Evolutionary conservation across 768 basidiomycete species (phyloP), one percentile per base, ranked within the genome.

Genomic region (Phaeolepiota aurea): DNA sequence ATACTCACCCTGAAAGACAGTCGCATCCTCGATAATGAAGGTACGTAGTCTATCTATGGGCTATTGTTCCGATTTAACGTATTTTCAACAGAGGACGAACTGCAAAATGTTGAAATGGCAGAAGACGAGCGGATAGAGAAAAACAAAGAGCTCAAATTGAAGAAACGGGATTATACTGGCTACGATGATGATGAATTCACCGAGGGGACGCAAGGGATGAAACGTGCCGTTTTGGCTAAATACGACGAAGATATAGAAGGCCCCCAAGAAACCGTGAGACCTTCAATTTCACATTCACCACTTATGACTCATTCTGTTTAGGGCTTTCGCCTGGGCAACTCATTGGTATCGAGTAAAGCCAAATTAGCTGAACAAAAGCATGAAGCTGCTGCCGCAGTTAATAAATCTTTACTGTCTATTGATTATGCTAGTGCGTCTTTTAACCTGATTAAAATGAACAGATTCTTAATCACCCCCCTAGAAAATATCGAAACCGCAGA

Each of bases 1-100:
- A 90, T 99, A 69, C 82, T 99, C 52, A 99, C 96, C 3, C 69
- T 98, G 57, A 96, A 96, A 77, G 94, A 97, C 56, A 86, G 82
- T 54, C 83, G 91, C 32, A 86, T 99, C 45, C 80, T 99, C 31
- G 93, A 92, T 54, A 86, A 91, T 45, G 92, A 97, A 74, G 93
- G 92, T 87, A 50, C n/a, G n/a, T n/a, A n/a, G n/a, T n/a, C n/a
- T n/a, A n/a, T n/a, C n/a, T n/a, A n/a, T n/a, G 42, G 64, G 48
- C 41, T 3, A 14, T 41, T 31, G 19, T 34, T 46, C 5, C 23
- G 19, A 39, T 20, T 55, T 15, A 49, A 7, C 10, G 14, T 7
- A 1, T 16, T 19, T 35, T 34, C 7, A 22, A 7, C 54, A 94
- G 96, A 99, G 83, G 96, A 99, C 61, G 96, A 94, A 61, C 74